These are phyloP conservation scores for Lactarius psammicola DNA, from an alignment of 768 basidiomycete species.

Conservation along the genomic window DNA sequence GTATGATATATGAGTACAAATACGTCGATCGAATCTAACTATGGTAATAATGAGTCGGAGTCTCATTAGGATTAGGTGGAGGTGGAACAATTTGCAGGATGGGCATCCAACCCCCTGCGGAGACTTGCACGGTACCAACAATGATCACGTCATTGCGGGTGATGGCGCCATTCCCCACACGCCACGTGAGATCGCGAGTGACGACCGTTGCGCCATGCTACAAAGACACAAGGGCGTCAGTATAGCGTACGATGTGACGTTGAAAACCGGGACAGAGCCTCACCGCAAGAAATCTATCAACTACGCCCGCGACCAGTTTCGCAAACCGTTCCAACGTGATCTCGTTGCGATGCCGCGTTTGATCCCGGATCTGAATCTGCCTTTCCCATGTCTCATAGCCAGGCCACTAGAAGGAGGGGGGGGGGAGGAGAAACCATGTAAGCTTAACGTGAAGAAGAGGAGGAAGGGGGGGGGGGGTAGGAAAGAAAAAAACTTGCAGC, in stretches of 20 bases:
- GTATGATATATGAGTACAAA: conserved; percentile 4
- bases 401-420: conserved; percentile 14
- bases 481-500: background rate
- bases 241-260: background rate
- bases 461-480: background rate
- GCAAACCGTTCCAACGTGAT: conserved; percentile 25
- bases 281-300: conserved; percentile 26
- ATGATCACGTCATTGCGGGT: conserved; percentile 15
- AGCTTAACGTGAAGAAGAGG: background rate
- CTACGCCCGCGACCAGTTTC: conserved; percentile 21
- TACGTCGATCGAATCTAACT: conserved; percentile 5
- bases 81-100: conserved; percentile 13
- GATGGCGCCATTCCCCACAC: conserved; percentile 6
- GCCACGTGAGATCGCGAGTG: background rate
- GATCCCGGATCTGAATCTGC: conserved; percentile 26
- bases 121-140: conserved; percentile 25
- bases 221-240: background rate
- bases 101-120: conserved; percentile 27
- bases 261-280: background rate
- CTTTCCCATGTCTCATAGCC: conserved; percentile 24
- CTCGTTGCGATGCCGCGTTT: conserved; percentile 24
- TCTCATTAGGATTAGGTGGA: background rate
- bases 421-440: background rate
- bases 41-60: conserved; percentile 1
- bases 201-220: background rate